phyloP scores from a whole-genome alignment of 305 asterid species.

The Fraxinus velutina region DNA sequence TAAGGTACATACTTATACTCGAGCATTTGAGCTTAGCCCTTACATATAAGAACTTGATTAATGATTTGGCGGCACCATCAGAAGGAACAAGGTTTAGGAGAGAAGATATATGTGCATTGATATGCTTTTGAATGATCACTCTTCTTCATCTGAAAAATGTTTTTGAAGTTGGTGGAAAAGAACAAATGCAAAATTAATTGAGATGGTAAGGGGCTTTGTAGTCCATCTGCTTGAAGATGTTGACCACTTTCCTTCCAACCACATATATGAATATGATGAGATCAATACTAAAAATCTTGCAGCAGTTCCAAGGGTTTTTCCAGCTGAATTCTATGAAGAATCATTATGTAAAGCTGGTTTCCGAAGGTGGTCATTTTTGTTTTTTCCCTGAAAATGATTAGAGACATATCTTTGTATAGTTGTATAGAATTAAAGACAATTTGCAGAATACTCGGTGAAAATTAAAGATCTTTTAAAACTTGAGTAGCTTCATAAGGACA shows the following conservation, averaged over 20 bases:
- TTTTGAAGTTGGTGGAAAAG: background rate
- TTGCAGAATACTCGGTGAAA: background rate
- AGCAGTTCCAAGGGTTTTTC: background rate
- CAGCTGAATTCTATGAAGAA: background rate
- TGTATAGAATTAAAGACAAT: background rate
- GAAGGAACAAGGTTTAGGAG: constrained; percentile 17
- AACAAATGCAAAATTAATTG: background rate
- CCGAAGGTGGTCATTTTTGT: background rate
- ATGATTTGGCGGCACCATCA: constrained; percentile 15
- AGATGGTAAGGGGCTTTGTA: background rate
- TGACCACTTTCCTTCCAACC: background rate
- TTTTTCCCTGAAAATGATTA: background rate
- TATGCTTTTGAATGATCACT: constrained; percentile 5
- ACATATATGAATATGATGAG: background rate
- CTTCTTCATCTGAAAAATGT: constrained; percentile 17
- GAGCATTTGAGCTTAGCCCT: constrained; percentile 15
- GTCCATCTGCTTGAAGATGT: constrained; percentile 4
- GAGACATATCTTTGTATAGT: background rate
- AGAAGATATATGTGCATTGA: constrained; percentile 3
- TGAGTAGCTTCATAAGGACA: background rate
- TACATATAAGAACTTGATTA: constrained; percentile 3
- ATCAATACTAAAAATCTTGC: background rate
- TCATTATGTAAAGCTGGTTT: background rate
- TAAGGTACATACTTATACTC: constrained; percentile 49
- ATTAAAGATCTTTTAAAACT: background rate